These are phyloP conservation scores for Alternaria brassicae DNA, from an alignment of 2,329 filamentous ascomycete species.

Conservation along the genomic window DNA sequence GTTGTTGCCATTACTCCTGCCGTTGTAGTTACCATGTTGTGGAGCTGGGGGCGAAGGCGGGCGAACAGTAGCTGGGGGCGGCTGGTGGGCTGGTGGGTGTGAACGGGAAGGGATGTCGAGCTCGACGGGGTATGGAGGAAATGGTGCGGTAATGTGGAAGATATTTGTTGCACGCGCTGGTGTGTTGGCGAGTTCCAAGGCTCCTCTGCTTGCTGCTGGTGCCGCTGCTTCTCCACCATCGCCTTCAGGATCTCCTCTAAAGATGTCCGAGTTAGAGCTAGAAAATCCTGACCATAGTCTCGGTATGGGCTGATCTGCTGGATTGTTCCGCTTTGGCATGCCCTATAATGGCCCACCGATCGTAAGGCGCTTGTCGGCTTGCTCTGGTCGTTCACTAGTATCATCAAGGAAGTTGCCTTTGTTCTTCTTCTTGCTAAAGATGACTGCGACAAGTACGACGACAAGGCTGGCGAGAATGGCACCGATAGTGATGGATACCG, in stretches of 20 bases:
- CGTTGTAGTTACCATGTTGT: background rate
- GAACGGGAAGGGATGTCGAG: background rate
- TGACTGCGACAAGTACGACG: background rate
- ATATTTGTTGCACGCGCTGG: background rate
- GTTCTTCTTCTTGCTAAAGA: background rate
- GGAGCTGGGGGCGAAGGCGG: background rate
- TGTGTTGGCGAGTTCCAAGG: background rate
- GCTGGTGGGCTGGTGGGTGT: background rate
- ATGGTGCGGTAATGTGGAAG: background rate
- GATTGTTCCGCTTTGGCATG: background rate
- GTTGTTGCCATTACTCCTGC: background rate
- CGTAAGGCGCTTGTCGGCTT: background rate
- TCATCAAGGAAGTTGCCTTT: background rate
- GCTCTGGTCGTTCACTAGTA: background rate
- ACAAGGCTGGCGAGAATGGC: slow-evolving; percentile 5
- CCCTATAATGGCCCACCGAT: background rate
- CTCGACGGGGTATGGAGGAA: background rate
- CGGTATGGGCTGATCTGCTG: background rate
- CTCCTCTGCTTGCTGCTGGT: background rate
- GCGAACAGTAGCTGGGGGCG: background rate
- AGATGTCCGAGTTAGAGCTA: background rate
- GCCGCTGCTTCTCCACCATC: background rate
- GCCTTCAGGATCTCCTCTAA: background rate
- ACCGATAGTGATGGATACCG: slow-evolving; percentile 13
- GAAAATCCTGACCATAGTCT: background rate